Evolutionary conservation across 805 yeast species (phyloP), one percentile per base, ranked within the genome.

Genomic region (Wickerhamiella hasegawae): DNA sequence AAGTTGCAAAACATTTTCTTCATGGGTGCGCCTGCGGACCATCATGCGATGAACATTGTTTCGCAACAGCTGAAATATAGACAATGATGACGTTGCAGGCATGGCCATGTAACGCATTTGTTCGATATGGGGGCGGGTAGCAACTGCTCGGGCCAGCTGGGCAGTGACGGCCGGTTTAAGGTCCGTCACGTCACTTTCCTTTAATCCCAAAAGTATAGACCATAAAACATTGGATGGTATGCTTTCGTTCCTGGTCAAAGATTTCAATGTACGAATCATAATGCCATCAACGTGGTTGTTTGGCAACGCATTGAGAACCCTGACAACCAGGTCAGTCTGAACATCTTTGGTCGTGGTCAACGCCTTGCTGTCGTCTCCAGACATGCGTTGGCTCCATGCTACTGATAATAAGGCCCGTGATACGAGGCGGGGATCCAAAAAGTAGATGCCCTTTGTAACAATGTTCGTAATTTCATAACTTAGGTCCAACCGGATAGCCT

Each of bases 21-120:
- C 28, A 10, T 31, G n/a, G 2, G 24, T 14, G 6, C 32, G 22
- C 3, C 45, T 33, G 3, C 19, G 32, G 9, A 21, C 29, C 21
- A 28, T 29, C 4, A 35, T 33, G 11, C 31, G 26, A 11, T 35
- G 14, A 6, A 48, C 28, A 22, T 45, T 43, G 17, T 33, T 30
- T 6, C 36, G 26, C 23, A 51, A 35, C 6, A 47, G 36, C 12
- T 35, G 32, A 5, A 34, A 22, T 1, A 51, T 27, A 2, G 51
- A 54, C 8, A 26, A n/a, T 3, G 32, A 32, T 0, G 44, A 24
- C 4, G 46, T 43, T 14, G 37, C 35, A 3, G 46, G 42, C 20
- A 53, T 39, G 1, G 55, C 40, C 55, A 53, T 47, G 34, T 45
- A 53, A 14, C 54, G 35, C 32, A 53, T 35, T 34, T 51, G 57